phyloP scores from a whole-genome alignment of 306 rosid genomes.

The Prunus dulcis region DNA sequence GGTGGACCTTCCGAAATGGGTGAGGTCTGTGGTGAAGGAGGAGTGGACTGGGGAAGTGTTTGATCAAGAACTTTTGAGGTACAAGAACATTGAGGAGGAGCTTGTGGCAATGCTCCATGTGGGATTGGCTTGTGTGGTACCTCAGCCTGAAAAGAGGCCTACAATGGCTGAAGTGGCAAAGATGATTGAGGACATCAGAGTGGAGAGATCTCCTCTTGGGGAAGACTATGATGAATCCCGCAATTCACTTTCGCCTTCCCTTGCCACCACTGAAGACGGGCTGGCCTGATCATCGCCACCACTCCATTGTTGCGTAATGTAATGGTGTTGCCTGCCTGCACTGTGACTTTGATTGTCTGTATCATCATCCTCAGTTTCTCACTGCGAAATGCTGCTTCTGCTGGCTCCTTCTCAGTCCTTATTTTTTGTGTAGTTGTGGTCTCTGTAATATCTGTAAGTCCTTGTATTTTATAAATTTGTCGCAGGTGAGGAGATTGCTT shows the following conservation, averaged over 20 bases:
- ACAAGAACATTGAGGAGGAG: constrained; percentile 98
- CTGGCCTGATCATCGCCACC: constrained; percentile 28
- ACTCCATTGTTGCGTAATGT: too few species aligned
- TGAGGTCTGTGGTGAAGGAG: constrained; percentile 85
- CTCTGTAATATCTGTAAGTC: constrained; percentile 38
- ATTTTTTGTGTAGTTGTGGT: constrained; percentile 35
- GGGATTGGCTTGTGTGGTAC: constrained; percentile 73
- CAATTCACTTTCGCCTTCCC: constrained; percentile 80
- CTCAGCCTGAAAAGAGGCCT: constrained; percentile 86
- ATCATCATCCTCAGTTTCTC: constrained; percentile 24
- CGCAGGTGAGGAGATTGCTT: constrained; percentile 22
- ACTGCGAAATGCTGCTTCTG: constrained; percentile 31
- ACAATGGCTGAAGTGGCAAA: constrained; percentile 73
- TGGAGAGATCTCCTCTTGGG: constrained; percentile 88
- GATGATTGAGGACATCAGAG: constrained; percentile 94
- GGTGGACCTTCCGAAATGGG: constrained; percentile 89
- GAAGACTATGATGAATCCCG: constrained; percentile 92
- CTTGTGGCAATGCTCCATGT: constrained; percentile 92
- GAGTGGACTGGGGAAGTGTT: constrained; percentile 99
- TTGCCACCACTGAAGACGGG: constrained; percentile 96
- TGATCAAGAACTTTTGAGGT: constrained; percentile 81
- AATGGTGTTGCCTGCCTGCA: not conserved
- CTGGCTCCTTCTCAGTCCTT: constrained; percentile 23
- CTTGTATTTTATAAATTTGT: constrained; percentile 26
- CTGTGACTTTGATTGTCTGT: not conserved